Evolutionary conservation across 2,329 filamentous ascomycete species (phyloP), one percentile per base, ranked within the genome.

Genomic region (Cercospora sp.): DNA sequence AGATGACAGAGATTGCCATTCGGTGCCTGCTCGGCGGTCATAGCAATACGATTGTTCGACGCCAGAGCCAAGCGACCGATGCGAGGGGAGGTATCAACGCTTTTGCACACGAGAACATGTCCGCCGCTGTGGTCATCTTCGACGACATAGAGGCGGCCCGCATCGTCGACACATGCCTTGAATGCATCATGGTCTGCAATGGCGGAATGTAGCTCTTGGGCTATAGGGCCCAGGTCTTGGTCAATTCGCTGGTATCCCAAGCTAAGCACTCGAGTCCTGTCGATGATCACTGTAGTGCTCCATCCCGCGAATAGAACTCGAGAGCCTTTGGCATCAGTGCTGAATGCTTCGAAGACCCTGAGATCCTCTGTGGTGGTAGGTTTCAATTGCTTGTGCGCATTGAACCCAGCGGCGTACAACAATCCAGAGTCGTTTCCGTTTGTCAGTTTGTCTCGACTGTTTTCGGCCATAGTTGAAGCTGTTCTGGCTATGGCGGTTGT

Each of bases 111-210:
- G 12, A 69, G 63, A 5, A 20, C 39, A 30, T 33, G 45, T 30
- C 58, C 36, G 18, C 45, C 20, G 9, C 23, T 33, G n/a, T 13
- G n/a, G 26, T 39, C 23, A 16, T 63, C 63, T 18, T 70, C 60
- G 7, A 72, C 60, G 8, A 73, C 57, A 33, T 72, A 73, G 5
- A 78, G 57, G 12, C 63, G 59, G 8, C 77, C 77, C 12, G 72
- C 48, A 13, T 64, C 33, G 60, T 74, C 72, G 13, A 79, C 55
- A 64, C 70, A 74, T 23, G 71, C 77, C 2, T 71, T 31, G 42
- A 79, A 60, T 23, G 77, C 78, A 55, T 78, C 71, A 63, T 78
- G 74, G 60, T 79, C 74, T 30, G 76, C 78, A 51, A 78, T 71
- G 2, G 65, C 67, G 66, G 62, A 67, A 20, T 42, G 48, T 45